Percentiles rank a stretch among this genome's conserved stretches.
phyloP scores from a whole-genome alignment of 495 filamentous ascomycete species.

The Penicillium lagena region DNA sequence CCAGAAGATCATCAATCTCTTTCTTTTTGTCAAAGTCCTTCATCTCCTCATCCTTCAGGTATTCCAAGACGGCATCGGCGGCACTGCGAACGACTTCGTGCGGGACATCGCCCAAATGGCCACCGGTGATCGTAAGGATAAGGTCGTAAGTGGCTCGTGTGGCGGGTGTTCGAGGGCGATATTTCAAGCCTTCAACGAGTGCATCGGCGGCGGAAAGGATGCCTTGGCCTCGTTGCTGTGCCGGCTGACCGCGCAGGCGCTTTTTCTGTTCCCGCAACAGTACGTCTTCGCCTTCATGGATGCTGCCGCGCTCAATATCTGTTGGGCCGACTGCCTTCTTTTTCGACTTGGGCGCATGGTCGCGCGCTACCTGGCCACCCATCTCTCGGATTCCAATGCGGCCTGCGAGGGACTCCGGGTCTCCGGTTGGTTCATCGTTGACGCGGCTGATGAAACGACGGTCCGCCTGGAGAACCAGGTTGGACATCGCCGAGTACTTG shows the following conservation, averaged over 20 bases:
- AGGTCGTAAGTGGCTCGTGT: constrained; percentile 95
- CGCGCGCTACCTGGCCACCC: constrained; percentile 75
- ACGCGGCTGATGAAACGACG: constrained; percentile 87
- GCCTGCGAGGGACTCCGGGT: constrained; percentile 94
- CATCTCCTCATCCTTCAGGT: constrained; percentile 88
- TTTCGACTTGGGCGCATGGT: constrained; percentile 74
- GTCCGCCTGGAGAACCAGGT: constrained; percentile 99
- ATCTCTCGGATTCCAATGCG: constrained; percentile 91
- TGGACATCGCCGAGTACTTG: constrained; percentile 99
- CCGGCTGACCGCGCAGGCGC: constrained; percentile 67
- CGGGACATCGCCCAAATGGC: constrained; percentile 85
- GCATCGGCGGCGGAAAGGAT: constrained; percentile 82
- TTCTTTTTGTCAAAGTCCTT: constrained; percentile 99
- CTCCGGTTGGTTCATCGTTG: constrained; percentile 91
- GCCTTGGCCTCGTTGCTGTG: constrained; percentile 67
- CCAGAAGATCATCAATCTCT: constrained; percentile 89
- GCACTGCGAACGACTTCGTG: constrained; percentile 89
- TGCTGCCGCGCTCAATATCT: constrained; percentile 66
- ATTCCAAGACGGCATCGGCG: constrained; percentile 88
- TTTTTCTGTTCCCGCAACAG: constrained; percentile 83
- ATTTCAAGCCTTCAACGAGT: constrained; percentile 76
- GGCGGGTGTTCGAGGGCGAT: constrained; percentile 84
- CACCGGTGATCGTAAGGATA: constrained; percentile 84
- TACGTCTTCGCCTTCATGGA: constrained; percentile 82
- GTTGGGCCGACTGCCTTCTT: constrained; percentile 56